Evolutionary conservation across 192 early-diverging fungal species (phyloP).

Genomic region (Backusella westeae): DNA sequence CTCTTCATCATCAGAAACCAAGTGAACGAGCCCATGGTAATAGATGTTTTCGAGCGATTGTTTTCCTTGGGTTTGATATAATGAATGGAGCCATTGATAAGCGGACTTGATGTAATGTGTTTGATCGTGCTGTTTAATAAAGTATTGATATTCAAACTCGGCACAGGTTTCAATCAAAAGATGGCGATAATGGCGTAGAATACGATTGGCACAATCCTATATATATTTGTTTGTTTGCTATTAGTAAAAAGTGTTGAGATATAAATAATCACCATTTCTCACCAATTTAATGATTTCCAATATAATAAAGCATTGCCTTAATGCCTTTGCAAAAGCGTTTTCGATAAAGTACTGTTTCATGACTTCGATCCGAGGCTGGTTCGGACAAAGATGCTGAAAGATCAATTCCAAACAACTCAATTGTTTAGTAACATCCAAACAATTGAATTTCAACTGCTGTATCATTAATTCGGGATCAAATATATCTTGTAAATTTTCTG

Average conservation of each 20-base stretch:
- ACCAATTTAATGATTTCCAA: conserved; percentile 54
- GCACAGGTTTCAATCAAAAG: conserved; percentile 40
- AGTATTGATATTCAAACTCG: conserved; percentile 42
- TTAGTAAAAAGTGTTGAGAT: not conserved
- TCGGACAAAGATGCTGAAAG: conserved; percentile 1
- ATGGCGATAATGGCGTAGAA: conserved; percentile 30
- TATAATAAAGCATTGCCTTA: conserved; percentile 73
- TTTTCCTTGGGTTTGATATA: not conserved
- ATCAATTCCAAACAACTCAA: not conserved
- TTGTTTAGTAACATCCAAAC: conserved; percentile 50
- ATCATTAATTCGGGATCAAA: conserved; percentile 57
- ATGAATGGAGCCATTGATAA: conserved; percentile 30
- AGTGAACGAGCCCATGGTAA: conserved; percentile 17
- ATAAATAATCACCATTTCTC: not conserved
- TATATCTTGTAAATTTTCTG: conserved; percentile 36
- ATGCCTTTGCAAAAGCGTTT: conserved; percentile 47
- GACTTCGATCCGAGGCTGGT: not conserved
- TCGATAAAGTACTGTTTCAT: conserved; percentile 14
- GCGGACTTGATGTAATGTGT: conserved; percentile 31
- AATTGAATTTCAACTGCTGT: conserved; percentile 67
- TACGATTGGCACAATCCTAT: conserved; percentile 41
- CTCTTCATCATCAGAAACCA: conserved; percentile 10
- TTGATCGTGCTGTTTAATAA: conserved; percentile 31
- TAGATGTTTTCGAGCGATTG: not conserved
- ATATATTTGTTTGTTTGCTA: not conserved